Evolutionary conservation across 1,284 basidiomycete genomes (phyloP).

Genomic region (Cerrena zonata): DNA sequence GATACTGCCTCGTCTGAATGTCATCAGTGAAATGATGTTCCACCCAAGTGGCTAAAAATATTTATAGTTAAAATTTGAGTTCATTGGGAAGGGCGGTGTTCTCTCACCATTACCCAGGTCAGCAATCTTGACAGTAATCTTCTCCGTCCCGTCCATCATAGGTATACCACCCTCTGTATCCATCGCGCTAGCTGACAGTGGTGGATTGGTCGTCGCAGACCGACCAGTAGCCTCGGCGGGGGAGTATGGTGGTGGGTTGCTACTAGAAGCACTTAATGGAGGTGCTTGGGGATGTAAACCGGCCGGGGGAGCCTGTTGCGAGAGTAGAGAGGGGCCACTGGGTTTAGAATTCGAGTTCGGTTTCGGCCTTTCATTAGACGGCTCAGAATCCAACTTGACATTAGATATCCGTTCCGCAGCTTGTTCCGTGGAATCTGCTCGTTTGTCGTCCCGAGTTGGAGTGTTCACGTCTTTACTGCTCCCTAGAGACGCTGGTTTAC

Average conservation of each 20-base stretch:
- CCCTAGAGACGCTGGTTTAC: conserved; percentile 24
- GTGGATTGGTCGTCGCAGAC: conserved; percentile 15
- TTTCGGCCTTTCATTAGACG: conserved; percentile 52
- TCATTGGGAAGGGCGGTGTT: conserved; percentile 3
- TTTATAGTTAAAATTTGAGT: not conserved
- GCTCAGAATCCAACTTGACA: conserved; percentile 54
- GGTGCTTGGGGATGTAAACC: conserved; percentile 13
- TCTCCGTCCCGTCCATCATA: conserved; percentile 44
- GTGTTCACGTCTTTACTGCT: conserved; percentile 17
- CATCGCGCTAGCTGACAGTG: conserved; percentile 35
- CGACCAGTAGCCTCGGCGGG: conserved; percentile 13
- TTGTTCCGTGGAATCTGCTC: conserved; percentile 38
- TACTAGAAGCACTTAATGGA: not conserved
- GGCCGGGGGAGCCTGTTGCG: conserved; percentile 61
- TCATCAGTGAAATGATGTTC: conserved; percentile 94
- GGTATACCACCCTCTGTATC: conserved; percentile 31
- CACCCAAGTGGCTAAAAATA: conserved; percentile 65
- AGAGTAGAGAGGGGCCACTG: conserved; percentile 74
- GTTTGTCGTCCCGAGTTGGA: conserved; percentile 18
- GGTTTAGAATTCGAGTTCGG: conserved; percentile 27
- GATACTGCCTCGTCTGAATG: conserved; percentile 95
- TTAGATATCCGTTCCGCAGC: conserved; percentile 59
- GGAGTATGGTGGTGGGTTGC: conserved; percentile 19
- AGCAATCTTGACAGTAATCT: conserved; percentile 97
- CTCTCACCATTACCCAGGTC: conserved; percentile 85